A percentile compares a stretch with the other conserved stretches of the same genome.
Evolutionary conservation across 805 yeast species (phyloP).

Genomic region (Ogataea haglerorum): DNA sequence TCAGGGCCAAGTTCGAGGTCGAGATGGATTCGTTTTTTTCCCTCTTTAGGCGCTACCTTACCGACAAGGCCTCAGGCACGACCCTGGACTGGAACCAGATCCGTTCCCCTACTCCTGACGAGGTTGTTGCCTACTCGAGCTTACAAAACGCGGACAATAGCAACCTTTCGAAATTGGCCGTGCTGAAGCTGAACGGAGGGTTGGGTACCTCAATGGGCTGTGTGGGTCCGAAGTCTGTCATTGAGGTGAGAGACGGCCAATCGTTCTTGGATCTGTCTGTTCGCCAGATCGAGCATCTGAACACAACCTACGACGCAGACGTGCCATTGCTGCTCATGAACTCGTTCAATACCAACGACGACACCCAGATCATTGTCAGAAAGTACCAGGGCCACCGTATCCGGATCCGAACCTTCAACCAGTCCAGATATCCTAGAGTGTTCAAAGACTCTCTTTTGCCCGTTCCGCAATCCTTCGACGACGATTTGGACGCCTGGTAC

Average conservation of each 20-base stretch:
- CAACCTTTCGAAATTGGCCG: conserved; percentile 81
- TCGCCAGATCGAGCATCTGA: conserved; percentile 93
- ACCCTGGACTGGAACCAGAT: conserved; percentile 94
- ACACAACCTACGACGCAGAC: conserved; percentile 84
- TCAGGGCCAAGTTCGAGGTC: conserved; percentile 64
- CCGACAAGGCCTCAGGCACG: conserved; percentile 83
- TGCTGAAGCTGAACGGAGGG: conserved; percentile 95
- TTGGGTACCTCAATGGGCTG: conserved; percentile 99
- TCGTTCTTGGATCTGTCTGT: conserved; percentile 93
- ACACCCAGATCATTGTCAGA: conserved; percentile 91
- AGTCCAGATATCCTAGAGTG: conserved; percentile 96
- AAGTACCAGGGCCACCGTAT: conserved; percentile 96
- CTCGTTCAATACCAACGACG: conserved; percentile 96
- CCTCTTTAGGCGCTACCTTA: conserved; percentile 84
- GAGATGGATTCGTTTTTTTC: conserved; percentile 95
- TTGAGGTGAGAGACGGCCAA: conserved; percentile 98
- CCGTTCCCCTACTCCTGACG: conserved; percentile 83
- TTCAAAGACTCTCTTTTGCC: conserved; percentile 94
- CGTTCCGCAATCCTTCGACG: conserved; percentile 75
- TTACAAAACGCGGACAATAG: conserved; percentile 40
- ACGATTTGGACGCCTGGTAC: conserved; percentile 85
- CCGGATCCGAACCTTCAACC: conserved; percentile 93
- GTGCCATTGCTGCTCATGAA: conserved; percentile 97
- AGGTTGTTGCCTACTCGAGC: conserved; percentile 75
- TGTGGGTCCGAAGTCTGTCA: conserved; percentile 97